Percentiles rank a stretch among this genome's conserved stretches.
phyloP scores from a whole-genome alignment of 768 basidiomycete genomes.

The Galerina marginata region DNA sequence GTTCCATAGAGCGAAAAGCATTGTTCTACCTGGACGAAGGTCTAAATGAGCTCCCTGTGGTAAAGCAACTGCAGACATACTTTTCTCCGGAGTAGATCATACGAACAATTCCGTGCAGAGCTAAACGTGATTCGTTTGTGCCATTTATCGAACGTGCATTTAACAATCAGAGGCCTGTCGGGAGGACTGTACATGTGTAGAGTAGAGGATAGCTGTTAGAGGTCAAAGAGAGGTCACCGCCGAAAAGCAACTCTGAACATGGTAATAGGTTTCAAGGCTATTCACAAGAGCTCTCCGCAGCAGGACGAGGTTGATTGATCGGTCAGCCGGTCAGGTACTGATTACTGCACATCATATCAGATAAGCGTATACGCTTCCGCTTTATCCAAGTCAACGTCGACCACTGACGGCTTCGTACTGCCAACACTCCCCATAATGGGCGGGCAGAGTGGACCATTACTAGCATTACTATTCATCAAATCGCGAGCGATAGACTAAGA shows the following conservation, averaged over 20 bases:
- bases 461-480: too few species aligned
- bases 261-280: neutral
- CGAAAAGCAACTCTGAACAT: constrained; percentile 9
- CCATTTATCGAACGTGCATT: constrained; percentile 78
- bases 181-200: constrained; percentile 51
- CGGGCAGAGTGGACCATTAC: too few species aligned
- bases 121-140: constrained; percentile 81
- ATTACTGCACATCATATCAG: too few species aligned
- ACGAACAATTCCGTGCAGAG: constrained; percentile 80
- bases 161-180: constrained; percentile 81
- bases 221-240: constrained; percentile 5
- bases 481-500: too few species aligned
- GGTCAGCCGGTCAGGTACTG: constrained; percentile 2
- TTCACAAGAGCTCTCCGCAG: constrained; percentile 14
- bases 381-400: too few species aligned
- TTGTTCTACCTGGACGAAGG: constrained; percentile 71
- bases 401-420: too few species aligned
- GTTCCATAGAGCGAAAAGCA: constrained; percentile 78
- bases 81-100: constrained; percentile 72
- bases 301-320: constrained; percentile 9
- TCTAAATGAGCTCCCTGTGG: constrained; percentile 11
- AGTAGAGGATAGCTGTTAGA: neutral
- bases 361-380: too few species aligned
- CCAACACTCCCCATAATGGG: too few species aligned
- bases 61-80: constrained; percentile 46